Base-by-base conservation (phyloP, 1,139 yeast species). In the Hyphopichia khmerensis region DNA sequence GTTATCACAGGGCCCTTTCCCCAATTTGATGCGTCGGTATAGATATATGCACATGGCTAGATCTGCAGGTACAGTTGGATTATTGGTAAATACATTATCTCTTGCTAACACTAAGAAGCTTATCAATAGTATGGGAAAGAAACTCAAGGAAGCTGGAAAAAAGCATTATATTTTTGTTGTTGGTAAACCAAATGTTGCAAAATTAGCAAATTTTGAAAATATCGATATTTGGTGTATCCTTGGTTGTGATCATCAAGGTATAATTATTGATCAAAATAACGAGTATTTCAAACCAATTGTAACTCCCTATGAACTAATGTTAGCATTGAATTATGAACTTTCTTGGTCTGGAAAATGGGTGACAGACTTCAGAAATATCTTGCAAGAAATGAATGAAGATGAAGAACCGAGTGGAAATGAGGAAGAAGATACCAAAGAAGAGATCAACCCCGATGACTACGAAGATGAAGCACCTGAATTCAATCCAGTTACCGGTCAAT, bases 111-210 rank as follows among this genome's bases (percentile, higher is more conserved):
- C 96, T 16, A 80, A 80, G 43, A 69, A 63, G 10, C 68, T 90
- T 27, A 72, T 91, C 39, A 79, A 82, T 46, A 73, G 75, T 30
- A 78, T 90, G 4, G 76, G 79, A 19, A 57, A 67, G 21, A 78
- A 84, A 62, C 80, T 93, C 44, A 77, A 74, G 40, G 74, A 71
- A 4, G 90, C 95, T 0, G 96, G 90, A 2, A 93, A 93, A 64
- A 95, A 95, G 58, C 93, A 87, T 51, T 93, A 93, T 58, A 77
- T 89, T 55, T 90, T 93, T 67, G 98, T 91, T 6, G 98, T 93
- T 7, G 99, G 99, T 14, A 95, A 95, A 60, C 98, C 98, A n/a
- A 93, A 93, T 57, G 97, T 93, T 4, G 96, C 99, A 33, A 93
- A 93, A 56, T 71, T 93, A 42, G 99, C 99, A 11, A 93, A 93